Percentiles rank a stretch among this genome's conserved stretches.
These are phyloP conservation scores for Rhizopogon roseolus DNA, from an alignment of 768 basidiomycete species.

Conservation along the genomic window DNA sequence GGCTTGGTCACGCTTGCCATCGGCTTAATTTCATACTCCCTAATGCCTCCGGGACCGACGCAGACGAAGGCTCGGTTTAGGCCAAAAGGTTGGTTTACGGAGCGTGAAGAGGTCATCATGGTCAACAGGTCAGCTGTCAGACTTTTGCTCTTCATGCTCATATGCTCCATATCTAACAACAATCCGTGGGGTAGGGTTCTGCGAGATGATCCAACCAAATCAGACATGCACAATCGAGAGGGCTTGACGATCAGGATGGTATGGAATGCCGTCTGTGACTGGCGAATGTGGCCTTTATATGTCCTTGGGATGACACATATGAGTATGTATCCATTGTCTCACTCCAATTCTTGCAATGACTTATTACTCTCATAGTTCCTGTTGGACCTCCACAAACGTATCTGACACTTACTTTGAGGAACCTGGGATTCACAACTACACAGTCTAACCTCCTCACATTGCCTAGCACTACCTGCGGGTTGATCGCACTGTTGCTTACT, in stretches of 20 bases:
- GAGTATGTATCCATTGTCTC: conserved; percentile 29
- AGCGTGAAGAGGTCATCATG: conserved; percentile 53
- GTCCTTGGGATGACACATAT: conserved; percentile 49
- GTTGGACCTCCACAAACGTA: conserved; percentile 56
- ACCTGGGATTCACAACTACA: conserved; percentile 60
- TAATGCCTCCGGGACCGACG: conserved; percentile 55
- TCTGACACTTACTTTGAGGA: conserved; percentile 57
- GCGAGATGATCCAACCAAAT: conserved; percentile 56
- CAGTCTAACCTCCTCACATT: conserved; percentile 59
- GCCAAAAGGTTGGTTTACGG: conserved; percentile 57
- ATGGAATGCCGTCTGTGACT: conserved; percentile 51
- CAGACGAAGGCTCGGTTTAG: conserved; percentile 52
- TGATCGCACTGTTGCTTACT: conserved; percentile 41
- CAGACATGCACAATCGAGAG: conserved; percentile 66
- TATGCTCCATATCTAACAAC: background rate
- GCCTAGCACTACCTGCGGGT: conserved; percentile 52
- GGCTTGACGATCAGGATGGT: conserved; percentile 44
- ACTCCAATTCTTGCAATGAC: background rate
- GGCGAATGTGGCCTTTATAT: conserved; percentile 65
- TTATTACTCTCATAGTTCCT: conserved; percentile 37
- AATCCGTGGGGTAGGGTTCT: conserved; percentile 31
- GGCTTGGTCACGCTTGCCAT: conserved; percentile 43
- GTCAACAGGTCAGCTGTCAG: conserved; percentile 34
- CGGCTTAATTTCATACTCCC: conserved; percentile 49
- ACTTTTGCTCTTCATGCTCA: background rate